Percentiles rank a stretch among this genome's conserved stretches.
Evolutionary conservation across 371 early-diverging fungal genomes (phyloP).

Genomic region (Rhizopus sp.): DNA sequence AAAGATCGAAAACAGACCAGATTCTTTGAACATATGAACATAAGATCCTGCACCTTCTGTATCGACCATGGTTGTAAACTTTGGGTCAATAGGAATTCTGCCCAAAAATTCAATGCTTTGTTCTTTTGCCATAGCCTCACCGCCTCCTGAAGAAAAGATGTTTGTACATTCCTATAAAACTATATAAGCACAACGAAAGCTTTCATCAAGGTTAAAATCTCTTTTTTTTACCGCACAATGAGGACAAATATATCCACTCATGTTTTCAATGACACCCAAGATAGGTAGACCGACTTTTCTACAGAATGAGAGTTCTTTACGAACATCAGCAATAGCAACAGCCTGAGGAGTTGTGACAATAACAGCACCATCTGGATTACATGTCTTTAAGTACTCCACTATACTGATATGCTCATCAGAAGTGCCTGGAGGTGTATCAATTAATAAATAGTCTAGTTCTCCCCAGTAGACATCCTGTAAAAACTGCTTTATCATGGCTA

Average conservation of each 20-base stretch:
- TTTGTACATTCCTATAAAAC: slow-evolving; percentile 80
- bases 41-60: slow-evolving; percentile 52
- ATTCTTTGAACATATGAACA: slow-evolving; percentile 59
- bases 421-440: slow-evolving; percentile 97
- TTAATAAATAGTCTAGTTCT: slow-evolving; percentile 83
- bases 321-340: slow-evolving; percentile 86
- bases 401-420: slow-evolving; percentile 93
- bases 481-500: slow-evolving; percentile 90
- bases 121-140: slow-evolving; percentile 84
- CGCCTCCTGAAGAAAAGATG: slow-evolving; percentile 93
- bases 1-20: slow-evolving; percentile 64
- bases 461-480: slow-evolving; percentile 89
- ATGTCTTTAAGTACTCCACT: slow-evolving; percentile 75
- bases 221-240: slow-evolving; percentile 68
- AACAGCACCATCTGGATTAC: slow-evolving; percentile 80
- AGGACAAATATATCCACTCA: slow-evolving; percentile 92
- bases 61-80: slow-evolving; percentile 69
- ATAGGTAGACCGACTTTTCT: slow-evolving; percentile 76
- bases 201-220: neutral
- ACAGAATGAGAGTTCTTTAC: slow-evolving; percentile 88
- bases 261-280: slow-evolving; percentile 93
- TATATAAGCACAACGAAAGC: neutral
- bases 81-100: slow-evolving; percentile 85
- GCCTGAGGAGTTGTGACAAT: slow-evolving; percentile 93
- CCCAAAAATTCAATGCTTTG: slow-evolving; percentile 80